phyloP scores from a whole-genome alignment of 805 yeast genomes.

The Millerozyma acaciae region DNA sequence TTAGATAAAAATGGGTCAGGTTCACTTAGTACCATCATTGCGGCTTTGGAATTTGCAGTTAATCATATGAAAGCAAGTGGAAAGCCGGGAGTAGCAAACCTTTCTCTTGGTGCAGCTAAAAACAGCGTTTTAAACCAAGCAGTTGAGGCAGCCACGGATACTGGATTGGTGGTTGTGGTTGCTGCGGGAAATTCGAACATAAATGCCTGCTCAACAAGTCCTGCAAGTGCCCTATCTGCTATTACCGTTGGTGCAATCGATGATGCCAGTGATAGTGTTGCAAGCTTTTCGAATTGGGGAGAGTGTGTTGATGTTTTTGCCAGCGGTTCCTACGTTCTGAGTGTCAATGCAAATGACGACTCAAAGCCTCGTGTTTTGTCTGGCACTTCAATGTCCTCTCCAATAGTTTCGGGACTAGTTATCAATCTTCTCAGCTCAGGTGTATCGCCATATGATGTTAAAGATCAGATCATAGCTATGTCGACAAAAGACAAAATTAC shows the following conservation, averaged over 20 bases:
- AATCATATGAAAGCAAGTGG: constrained; percentile 43
- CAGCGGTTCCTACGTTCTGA: constrained; percentile 67
- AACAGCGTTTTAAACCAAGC: constrained; percentile 71
- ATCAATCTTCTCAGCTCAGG: constrained; percentile 56
- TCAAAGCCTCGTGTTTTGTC: constrained; percentile 39
- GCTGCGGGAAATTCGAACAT: constrained; percentile 85
- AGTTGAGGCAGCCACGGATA: constrained; percentile 64
- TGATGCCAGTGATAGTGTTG: constrained; percentile 64
- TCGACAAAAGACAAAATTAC: constrained; percentile 49
- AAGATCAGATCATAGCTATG: constrained; percentile 37
- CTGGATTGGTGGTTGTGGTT: constrained; percentile 68
- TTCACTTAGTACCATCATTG: constrained; percentile 57
- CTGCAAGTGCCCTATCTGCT: constrained; percentile 71
- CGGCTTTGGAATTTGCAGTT: constrained; percentile 66
- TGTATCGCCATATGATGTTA: constrained; percentile 38
- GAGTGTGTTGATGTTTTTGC: constrained; percentile 85
- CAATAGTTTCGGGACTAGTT: constrained; percentile 64
- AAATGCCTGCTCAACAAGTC: constrained; percentile 82
- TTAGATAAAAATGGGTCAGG: constrained; percentile 69
- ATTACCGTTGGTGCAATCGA: constrained; percentile 89
- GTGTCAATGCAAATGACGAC: constrained; percentile 41
- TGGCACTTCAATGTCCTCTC: constrained; percentile 84
- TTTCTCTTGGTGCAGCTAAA: constrained; percentile 74
- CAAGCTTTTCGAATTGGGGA: constrained; percentile 89
- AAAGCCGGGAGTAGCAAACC: constrained; percentile 60